Conservation (phyloP, 257 asterid genomes). For the Pogostemon cablin region DNA sequence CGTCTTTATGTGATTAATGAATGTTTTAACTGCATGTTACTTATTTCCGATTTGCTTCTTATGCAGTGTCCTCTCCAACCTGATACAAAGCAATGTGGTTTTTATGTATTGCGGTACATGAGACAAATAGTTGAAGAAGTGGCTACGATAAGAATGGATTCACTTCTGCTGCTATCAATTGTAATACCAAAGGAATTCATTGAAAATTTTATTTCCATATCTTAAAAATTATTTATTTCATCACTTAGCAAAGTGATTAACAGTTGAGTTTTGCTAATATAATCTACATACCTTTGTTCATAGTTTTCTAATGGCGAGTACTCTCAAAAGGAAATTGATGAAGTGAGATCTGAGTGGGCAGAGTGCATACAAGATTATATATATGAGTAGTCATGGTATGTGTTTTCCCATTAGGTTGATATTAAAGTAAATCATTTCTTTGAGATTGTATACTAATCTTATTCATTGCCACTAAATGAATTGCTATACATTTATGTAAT, state of each 20-base stretch:
- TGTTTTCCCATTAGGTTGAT: neutral
- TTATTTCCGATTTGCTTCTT: too few relatives aligned
- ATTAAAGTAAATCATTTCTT: neutral
- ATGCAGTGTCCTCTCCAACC: constrained; percentile 1
- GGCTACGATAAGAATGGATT: neutral
- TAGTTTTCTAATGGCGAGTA: neutral
- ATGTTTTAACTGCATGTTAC: neutral
- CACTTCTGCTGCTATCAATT: neutral
- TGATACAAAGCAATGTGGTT: constrained; percentile 1
- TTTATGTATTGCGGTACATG: constrained; percentile 21
- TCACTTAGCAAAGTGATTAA: neutral
- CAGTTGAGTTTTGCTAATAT: neutral
- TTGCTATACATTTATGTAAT: neutral
- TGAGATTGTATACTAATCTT: neutral
- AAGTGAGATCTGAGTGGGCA: constrained; percentile 22
- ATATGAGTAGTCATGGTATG: constrained; percentile 3
- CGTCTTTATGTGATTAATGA: neutral
- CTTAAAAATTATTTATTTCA: neutral
- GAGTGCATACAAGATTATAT: constrained; percentile 7
- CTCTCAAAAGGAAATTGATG: constrained; percentile 7
- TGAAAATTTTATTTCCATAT: neutral
- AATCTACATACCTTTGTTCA: neutral
- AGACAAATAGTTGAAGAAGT: constrained; percentile 8
- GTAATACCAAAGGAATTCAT: neutral
- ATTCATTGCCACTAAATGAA: neutral